Conservation (phyloP, 257 asterid genomes). For the Paulownia fortunei region DNA sequence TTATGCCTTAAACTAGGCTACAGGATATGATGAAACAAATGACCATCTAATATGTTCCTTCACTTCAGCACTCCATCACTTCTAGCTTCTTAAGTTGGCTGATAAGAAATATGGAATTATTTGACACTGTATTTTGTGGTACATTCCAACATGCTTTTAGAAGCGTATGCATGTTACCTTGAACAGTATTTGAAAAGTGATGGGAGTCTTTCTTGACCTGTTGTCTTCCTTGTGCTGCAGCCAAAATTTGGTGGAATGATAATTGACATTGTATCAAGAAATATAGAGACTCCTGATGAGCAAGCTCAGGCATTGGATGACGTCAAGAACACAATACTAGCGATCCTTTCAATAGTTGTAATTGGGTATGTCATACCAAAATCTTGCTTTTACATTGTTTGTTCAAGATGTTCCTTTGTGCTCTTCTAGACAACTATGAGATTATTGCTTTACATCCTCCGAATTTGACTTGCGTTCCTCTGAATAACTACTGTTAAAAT, state of each 20-base stretch:
- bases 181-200: neutral
- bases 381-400: neutral
- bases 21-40: too few relatives aligned
- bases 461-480: too few relatives aligned
- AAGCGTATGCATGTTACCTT: neutral
- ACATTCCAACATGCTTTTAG: neutral
- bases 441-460: too few relatives aligned
- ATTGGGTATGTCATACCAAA: constrained; percentile 45
- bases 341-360: constrained; percentile 40
- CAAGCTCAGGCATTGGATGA: constrained; percentile 45
- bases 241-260: constrained; percentile 58
- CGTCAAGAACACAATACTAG: constrained; percentile 47
- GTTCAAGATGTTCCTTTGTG: too few relatives aligned
- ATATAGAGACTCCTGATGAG: constrained; percentile 40
- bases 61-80: neutral
- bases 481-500: too few relatives aligned
- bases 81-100: neutral
- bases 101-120: neutral
- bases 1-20: neutral
- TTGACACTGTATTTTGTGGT: neutral
- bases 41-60: neutral
- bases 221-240: constrained; percentile 33
- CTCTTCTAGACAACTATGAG: too few relatives aligned
- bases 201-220: neutral
- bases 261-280: constrained; percentile 55